Percentiles rank a stretch among this genome's conserved stretches.
These are phyloP conservation scores for Metschnikowia continentalis DNA, from an alignment of 805 yeast species.

Conservation along the genomic window DNA sequence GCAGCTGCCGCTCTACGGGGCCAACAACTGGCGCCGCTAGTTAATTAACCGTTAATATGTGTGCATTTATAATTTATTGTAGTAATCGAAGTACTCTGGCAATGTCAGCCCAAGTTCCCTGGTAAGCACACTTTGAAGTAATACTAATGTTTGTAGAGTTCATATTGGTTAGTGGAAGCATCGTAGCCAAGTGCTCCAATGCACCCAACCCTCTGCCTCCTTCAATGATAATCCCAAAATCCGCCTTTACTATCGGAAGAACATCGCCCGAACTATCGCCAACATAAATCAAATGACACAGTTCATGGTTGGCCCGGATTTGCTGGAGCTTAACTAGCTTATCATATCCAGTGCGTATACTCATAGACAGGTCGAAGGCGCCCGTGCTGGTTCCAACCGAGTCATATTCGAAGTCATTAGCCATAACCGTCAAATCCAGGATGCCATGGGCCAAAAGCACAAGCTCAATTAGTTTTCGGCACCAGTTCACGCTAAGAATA, in stretches of 20 bases:
- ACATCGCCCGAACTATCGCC: slow-evolving; percentile 65
- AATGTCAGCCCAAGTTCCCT: slow-evolving; percentile 6
- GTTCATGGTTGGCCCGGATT: slow-evolving; percentile 8
- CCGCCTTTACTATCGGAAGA: slow-evolving; percentile 41
- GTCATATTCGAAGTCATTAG: slow-evolving; percentile 50
- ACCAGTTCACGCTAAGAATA: slow-evolving; percentile 63
- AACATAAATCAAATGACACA: slow-evolving; percentile 37
- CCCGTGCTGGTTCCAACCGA: slow-evolving; percentile 28
- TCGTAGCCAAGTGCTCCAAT: neutral
- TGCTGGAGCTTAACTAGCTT: slow-evolving; percentile 30
- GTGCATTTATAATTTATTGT: neutral
- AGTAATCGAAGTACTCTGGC: neutral
- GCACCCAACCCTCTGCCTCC: slow-evolving; percentile 20
- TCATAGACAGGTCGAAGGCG: slow-evolving; percentile 15
- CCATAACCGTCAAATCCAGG: slow-evolving; percentile 29
- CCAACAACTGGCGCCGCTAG: slow-evolving; percentile 16
- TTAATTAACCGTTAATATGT: neutral
- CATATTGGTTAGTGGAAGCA: neutral
- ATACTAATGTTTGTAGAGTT: too few relatives aligned
- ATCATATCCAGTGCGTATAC: slow-evolving; percentile 52
- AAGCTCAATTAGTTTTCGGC: slow-evolving; percentile 42
- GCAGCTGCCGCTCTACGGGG: slow-evolving; percentile 20
- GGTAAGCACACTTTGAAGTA: neutral
- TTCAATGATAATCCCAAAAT: slow-evolving; percentile 44
- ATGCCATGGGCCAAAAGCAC: slow-evolving; percentile 22